Percentiles rank a stretch among this genome's conserved stretches.
phyloP scores from a whole-genome alignment of 2,329 filamentous ascomycete genomes.

The Sclerotinia borealis region DNA sequence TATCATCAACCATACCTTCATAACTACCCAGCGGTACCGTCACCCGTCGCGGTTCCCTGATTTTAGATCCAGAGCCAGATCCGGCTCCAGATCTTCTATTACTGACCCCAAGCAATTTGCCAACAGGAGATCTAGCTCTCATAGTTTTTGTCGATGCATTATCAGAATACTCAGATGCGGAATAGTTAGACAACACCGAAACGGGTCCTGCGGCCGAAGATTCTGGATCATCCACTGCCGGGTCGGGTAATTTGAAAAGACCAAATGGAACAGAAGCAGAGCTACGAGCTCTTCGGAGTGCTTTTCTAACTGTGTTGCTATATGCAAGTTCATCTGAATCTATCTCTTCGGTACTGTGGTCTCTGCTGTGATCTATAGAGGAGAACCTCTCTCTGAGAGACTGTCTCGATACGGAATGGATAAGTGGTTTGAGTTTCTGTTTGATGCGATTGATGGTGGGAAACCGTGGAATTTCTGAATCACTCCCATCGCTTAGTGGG shows the following conservation, averaged over 20 bases:
- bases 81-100: not conserved
- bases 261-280: slow-evolving; percentile 3
- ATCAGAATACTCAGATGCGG: not conserved
- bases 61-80: not conserved
- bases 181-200: not conserved
- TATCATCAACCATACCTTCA: not conserved
- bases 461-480: slow-evolving; percentile 3
- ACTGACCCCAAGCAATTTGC: not conserved
- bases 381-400: not conserved
- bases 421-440: not conserved
- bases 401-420: slow-evolving; percentile 3
- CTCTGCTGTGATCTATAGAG: not conserved
- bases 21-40: not conserved
- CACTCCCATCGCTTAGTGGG: slow-evolving; percentile 1
- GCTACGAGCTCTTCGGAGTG: slow-evolving; percentile 2
- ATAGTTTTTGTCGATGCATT: not conserved
- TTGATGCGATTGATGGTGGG: not conserved
- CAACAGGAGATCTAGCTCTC: slow-evolving; percentile 7
- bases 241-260: not conserved
- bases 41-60: not conserved
- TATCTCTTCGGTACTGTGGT: not conserved
- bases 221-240: not conserved
- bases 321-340: not conserved
- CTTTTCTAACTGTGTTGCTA: not conserved
- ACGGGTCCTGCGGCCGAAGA: not conserved